Percentiles rank a stretch among this genome's conserved stretches.
Evolutionary conservation across 331 rosid genomes (phyloP).

Genomic region (Malus hybrid): DNA sequence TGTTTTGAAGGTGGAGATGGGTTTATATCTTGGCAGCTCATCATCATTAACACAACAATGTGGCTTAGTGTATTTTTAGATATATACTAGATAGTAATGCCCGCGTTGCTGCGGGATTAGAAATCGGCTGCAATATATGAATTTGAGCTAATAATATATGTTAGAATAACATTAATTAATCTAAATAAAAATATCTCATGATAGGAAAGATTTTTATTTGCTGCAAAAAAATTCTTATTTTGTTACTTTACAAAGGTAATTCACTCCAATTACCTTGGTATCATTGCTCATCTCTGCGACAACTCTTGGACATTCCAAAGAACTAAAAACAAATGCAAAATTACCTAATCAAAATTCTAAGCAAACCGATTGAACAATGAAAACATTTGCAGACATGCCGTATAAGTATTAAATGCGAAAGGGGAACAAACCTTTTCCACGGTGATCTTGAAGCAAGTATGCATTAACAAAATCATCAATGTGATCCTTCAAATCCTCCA

Average conservation of each 20-base stretch:
- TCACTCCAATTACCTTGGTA: constrained; percentile 24
- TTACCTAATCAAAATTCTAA: not conserved
- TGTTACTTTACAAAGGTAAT: too few species aligned
- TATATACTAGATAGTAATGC: not conserved
- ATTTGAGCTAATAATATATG: too few species aligned
- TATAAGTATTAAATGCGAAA: not conserved
- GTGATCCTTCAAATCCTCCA: constrained; percentile 83
- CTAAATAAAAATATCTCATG: too few species aligned
- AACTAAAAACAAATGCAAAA: constrained; percentile 20
- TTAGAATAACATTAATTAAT: too few species aligned
- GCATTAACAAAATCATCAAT: constrained; percentile 70
- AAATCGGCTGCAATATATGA: too few species aligned
- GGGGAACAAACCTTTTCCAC: constrained; percentile 22
- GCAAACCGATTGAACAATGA: not conserved
- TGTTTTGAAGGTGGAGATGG: constrained; percentile 14
- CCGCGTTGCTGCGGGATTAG: too few species aligned
- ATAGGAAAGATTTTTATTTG: too few species aligned
- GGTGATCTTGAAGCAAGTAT: constrained; percentile 42
- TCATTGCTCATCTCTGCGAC: constrained; percentile 32
- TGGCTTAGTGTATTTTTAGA: not conserved
- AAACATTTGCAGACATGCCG: not conserved
- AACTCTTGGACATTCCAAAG: constrained; percentile 42
- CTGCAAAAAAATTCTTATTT: too few species aligned
- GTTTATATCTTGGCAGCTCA: constrained; percentile 1
- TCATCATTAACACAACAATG: not conserved